Conservation (phyloP, 805 yeast species). For the Kluyveromyces wickerhamii region DNA sequence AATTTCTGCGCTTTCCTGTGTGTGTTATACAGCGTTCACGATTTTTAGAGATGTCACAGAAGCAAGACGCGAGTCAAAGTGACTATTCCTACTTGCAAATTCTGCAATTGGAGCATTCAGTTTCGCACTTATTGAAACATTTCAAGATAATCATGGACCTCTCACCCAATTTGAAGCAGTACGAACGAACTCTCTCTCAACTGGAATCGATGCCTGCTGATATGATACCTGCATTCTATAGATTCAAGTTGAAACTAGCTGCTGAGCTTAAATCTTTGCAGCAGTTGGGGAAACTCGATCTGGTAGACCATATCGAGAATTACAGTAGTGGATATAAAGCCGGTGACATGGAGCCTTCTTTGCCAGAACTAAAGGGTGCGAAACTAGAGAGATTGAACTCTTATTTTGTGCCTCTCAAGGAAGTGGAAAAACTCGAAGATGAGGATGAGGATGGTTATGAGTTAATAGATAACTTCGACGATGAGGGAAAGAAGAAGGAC, state of each 20-base stretch:
- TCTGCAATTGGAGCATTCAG: constrained; percentile 44
- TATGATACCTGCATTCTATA: constrained; percentile 41
- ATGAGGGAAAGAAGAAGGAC: constrained; percentile 6
- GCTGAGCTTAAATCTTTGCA: constrained; percentile 50
- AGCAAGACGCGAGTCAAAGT: not conserved
- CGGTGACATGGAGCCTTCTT: constrained; percentile 13
- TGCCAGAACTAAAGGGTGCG: constrained; percentile 12
- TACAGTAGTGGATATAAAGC: constrained; percentile 28
- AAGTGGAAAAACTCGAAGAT: constrained; percentile 13
- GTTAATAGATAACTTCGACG: constrained; percentile 12
- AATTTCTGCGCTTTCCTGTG: no score
- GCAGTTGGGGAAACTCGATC: constrained; percentile 37
- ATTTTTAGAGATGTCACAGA: not conserved
- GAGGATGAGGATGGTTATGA: constrained; percentile 26
- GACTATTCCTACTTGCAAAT: constrained; percentile 21
- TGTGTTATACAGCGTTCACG: no score
- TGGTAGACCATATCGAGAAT: constrained; percentile 48
- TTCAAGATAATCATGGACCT: constrained; percentile 42
- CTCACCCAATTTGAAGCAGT: constrained; percentile 45
- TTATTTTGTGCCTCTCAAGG: constrained; percentile 9
- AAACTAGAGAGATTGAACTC: constrained; percentile 15
- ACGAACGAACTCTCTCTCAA: constrained; percentile 31
- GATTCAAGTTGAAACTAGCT: constrained; percentile 52
- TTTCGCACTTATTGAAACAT: constrained; percentile 43
- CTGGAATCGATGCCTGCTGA: constrained; percentile 31